A percentile compares a stretch with the other conserved stretches of the same genome.
phyloP scores from a whole-genome alignment of 495 filamentous ascomycete species.

The Parachaetomium inaequale region DNA sequence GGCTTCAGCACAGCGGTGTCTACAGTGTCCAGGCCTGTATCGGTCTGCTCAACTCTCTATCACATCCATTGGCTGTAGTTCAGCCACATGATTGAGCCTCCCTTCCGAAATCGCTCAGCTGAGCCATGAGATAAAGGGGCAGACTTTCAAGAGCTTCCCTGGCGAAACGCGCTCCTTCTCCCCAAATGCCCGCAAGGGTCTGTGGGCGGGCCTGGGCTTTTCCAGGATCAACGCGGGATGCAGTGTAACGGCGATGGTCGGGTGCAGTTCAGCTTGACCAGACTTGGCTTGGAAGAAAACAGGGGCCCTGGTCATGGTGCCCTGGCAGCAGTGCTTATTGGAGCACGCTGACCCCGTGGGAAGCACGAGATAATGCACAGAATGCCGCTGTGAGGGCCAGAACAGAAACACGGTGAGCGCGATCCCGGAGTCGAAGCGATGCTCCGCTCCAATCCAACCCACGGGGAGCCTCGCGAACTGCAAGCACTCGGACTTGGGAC shows the following conservation, averaged over 20 bases:
- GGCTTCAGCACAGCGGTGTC: too few relatives aligned
- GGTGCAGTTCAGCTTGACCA: conserved; percentile 1
- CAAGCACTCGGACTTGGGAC: background rate
- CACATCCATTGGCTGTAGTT: too few relatives aligned
- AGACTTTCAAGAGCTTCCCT: background rate
- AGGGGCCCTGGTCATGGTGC: conserved; percentile 4
- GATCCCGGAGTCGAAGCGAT: background rate
- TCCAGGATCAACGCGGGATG: background rate
- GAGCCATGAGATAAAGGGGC: background rate
- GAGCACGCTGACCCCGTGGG: background rate
- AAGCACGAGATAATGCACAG: background rate
- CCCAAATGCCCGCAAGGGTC: background rate
- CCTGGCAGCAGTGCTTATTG: background rate
- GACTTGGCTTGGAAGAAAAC: background rate
- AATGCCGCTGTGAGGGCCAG: background rate
- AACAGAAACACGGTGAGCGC: background rate
- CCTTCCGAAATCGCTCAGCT: too few relatives aligned
- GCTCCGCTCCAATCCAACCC: background rate
- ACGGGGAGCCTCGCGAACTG: background rate
- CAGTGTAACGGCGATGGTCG: background rate
- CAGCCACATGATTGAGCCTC: too few relatives aligned
- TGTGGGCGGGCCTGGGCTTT: background rate
- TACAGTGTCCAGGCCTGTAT: too few relatives aligned
- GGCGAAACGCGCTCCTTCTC: background rate
- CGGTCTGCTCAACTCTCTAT: too few relatives aligned